Percentiles rank a stretch among this genome's conserved stretches.
Evolutionary conservation across 768 basidiomycete genomes (phyloP).

Genomic region (Suillus alpinus): DNA sequence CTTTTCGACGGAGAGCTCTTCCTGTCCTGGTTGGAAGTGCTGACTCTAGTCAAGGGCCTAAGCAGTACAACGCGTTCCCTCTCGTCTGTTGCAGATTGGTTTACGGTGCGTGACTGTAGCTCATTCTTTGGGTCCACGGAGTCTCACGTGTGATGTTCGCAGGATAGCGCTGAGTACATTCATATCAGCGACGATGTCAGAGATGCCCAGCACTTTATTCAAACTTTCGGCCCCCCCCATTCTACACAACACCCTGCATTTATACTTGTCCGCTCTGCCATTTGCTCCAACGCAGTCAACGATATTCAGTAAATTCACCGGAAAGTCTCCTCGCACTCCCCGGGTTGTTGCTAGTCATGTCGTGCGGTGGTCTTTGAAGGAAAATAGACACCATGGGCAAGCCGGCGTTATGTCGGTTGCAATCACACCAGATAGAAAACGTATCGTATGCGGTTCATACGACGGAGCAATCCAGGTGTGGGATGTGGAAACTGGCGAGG

Average conservation of each 20-base stretch:
- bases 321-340: not conserved
- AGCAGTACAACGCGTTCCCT: not conserved
- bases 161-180: not conserved
- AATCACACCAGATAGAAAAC: constrained; percentile 6
- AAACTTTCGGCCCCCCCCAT: constrained; percentile 15
- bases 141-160: not conserved
- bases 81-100: not conserved
- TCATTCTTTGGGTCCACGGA: not conserved
- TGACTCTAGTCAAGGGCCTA: not conserved
- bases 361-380: not conserved
- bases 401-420: constrained; percentile 1
- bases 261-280: constrained; percentile 26
- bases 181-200: not conserved
- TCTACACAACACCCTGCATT: constrained; percentile 19
- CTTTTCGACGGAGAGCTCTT: constrained; percentile 7
- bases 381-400: not conserved
- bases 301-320: not conserved
- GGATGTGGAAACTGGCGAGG: constrained; percentile 9
- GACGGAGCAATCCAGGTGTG: constrained; percentile 10
- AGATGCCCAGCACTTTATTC: constrained; percentile 14
- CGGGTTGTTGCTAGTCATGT: not conserved
- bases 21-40: constrained; percentile 10
- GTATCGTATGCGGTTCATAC: not conserved
- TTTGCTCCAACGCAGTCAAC: constrained; percentile 18
- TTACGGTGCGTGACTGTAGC: not conserved